A percentile compares a stretch with the other conserved stretches of the same genome.
These are phyloP conservation scores for Fusarium papillatum DNA, from an alignment of 2,329 filamentous ascomycete species.

Conservation along the genomic window DNA sequence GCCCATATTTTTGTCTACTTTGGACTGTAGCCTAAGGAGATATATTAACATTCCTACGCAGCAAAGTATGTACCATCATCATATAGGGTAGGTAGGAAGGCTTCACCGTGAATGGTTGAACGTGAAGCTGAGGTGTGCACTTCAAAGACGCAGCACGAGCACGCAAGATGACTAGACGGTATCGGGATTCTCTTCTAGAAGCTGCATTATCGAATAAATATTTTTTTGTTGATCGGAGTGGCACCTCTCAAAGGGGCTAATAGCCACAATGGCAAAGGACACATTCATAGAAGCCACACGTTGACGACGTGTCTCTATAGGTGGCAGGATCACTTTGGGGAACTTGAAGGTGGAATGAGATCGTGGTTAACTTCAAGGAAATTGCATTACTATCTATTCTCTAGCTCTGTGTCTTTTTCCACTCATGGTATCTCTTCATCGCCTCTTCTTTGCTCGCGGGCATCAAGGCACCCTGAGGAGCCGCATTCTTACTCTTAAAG, in stretches of 20 bases:
- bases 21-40: not conserved
- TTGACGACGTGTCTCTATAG: not conserved
- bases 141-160: not conserved
- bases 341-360: not conserved
- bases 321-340: fast-evolving
- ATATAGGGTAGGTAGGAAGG: not conserved
- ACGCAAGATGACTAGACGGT: not conserved
- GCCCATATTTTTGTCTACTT: not conserved
- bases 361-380: not conserved
- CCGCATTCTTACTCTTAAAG: slow-evolving; percentile 75
- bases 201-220: not conserved
- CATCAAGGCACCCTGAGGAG: slow-evolving; percentile 71
- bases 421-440: slow-evolving; percentile 33
- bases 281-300: not conserved
- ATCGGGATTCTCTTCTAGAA: not conserved
- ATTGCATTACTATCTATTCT: not conserved
- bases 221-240: not conserved
- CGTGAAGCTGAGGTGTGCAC: not conserved
- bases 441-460: slow-evolving; percentile 57
- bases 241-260: not conserved
- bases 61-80: not conserved
- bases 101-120: not conserved
- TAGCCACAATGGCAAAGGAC: not conserved
- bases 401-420: slow-evolving; percentile 27
- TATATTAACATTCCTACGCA: not conserved